These are phyloP conservation scores for Fennellomyces sp. DNA, from an alignment of 371 early-diverging fungal species.

Conservation along the genomic window DNA sequence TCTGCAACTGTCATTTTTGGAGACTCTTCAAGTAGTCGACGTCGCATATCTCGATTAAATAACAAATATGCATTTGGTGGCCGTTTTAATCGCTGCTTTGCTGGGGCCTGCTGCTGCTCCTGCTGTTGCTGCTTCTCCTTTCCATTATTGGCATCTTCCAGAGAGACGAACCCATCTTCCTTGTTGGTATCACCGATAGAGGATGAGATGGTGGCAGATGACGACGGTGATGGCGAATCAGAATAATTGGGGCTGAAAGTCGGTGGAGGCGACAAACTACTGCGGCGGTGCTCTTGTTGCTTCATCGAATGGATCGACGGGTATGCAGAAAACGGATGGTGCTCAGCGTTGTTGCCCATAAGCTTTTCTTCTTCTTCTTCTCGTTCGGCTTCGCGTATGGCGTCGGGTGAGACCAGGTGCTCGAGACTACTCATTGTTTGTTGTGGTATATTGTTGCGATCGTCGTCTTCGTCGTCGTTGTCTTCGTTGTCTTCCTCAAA, in stretches of 20 bases:
- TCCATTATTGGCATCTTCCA: slow-evolving; percentile 20
- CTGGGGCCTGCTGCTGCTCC: slow-evolving; percentile 7
- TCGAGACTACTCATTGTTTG: not conserved
- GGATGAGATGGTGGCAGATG: slow-evolving; percentile 10
- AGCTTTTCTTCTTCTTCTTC: slow-evolving; percentile 49
- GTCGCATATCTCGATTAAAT: slow-evolving; percentile 63
- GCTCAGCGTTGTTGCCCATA: slow-evolving; percentile 18
- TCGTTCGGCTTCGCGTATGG: slow-evolving; percentile 43
- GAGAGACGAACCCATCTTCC: slow-evolving; percentile 13
- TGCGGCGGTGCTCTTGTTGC: slow-evolving; percentile 3
- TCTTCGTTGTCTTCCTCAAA: not conserved
- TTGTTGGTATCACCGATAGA: slow-evolving; percentile 12
- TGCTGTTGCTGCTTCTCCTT: not conserved
- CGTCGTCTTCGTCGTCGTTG: not conserved
- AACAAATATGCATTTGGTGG: slow-evolving; percentile 70
- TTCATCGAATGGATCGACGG: slow-evolving; percentile 31
- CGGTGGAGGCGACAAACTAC: not conserved
- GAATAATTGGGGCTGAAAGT: slow-evolving; percentile 2
- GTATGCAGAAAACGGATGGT: slow-evolving; percentile 27
- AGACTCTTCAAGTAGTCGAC: slow-evolving; percentile 49
- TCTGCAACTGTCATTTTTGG: slow-evolving; percentile 64
- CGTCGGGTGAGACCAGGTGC: slow-evolving; percentile 51
- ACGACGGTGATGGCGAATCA: slow-evolving; percentile 6
- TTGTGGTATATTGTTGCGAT: not conserved
- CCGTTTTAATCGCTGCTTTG: slow-evolving; percentile 48